These are phyloP conservation scores for Fraxinus sp. DNA, from an alignment of 305 asterid genomes.

Conservation along the genomic window DNA sequence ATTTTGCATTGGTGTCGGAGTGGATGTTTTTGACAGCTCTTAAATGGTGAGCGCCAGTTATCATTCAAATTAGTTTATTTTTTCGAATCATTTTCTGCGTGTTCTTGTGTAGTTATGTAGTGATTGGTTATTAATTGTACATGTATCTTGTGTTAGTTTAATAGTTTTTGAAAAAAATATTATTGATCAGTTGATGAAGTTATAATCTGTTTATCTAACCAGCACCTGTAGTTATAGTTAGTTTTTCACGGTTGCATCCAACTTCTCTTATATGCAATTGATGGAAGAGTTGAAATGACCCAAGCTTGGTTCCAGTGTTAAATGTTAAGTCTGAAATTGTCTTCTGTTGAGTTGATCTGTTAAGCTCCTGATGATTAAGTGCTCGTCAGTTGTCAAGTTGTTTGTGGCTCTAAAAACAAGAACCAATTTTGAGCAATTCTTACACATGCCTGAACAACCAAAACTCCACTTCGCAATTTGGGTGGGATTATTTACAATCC, in stretches of 20 bases:
- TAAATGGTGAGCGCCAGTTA: slow-evolving; percentile 49
- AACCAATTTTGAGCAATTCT: neutral
- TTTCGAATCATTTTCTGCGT: neutral
- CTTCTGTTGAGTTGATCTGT: neutral
- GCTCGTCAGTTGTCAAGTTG: neutral
- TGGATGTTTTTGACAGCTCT: slow-evolving; percentile 81
- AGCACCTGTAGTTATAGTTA: neutral
- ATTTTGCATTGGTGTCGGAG: slow-evolving; percentile 65
- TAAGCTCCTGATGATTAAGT: neutral
- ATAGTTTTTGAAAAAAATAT: neutral
- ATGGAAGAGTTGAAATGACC: slow-evolving; percentile 2
- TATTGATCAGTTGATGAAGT: neutral
- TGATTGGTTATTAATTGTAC: neutral
- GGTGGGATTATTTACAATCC: neutral
- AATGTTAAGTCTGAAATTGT: neutral
- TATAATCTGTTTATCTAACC: neutral
- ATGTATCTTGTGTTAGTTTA: neutral
- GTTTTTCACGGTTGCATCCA: neutral
- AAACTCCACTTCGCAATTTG: neutral
- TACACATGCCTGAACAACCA: neutral
- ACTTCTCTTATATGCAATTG: neutral
- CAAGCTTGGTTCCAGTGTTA: neutral
- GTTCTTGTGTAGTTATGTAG: neutral
- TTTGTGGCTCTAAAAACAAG: neutral
- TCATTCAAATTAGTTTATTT: slow-evolving; percentile 1